phyloP scores from a whole-genome alignment of 148 eudicot species.

The Camellia lanceoleosa region DNA sequence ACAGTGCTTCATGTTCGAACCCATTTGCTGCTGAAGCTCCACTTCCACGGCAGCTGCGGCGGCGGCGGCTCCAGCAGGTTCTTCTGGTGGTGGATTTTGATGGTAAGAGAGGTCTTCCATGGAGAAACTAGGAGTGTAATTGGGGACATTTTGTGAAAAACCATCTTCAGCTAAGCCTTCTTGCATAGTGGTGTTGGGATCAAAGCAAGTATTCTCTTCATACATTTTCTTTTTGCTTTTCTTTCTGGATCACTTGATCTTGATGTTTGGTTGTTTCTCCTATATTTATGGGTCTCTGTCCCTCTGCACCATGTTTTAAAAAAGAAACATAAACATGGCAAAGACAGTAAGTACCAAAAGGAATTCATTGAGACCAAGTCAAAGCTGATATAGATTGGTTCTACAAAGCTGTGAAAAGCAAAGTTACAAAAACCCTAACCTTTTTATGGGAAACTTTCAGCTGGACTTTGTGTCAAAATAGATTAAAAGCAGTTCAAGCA shows the following conservation, averaged over 20 bases:
- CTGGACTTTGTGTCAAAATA: background rate
- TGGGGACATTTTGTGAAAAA: slow-evolving; percentile 31
- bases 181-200: slow-evolving; percentile 45
- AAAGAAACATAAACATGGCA: background rate
- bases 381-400: background rate
- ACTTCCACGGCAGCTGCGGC: slow-evolving; percentile 21
- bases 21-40: slow-evolving; percentile 26
- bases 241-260: background rate
- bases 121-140: slow-evolving; percentile 24
- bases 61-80: slow-evolving; percentile 2
- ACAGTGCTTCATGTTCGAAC: slow-evolving; percentile 23
- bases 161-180: slow-evolving; percentile 37
- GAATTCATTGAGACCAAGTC: background rate
- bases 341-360: background rate
- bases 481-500: background rate
- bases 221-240: slow-evolving; percentile 23
- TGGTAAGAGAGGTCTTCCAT: slow-evolving; percentile 32
- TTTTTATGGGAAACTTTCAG: background rate
- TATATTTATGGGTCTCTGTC: slow-evolving; percentile 24
- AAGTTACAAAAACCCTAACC: slow-evolving; percentile 3
- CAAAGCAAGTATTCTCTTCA: slow-evolving; percentile 43
- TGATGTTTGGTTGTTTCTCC: slow-evolving; percentile 14
- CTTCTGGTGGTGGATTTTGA: slow-evolving; percentile 14
- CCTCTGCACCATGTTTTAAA: background rate
- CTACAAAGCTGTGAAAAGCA: background rate